Conservation (phyloP, 208 protist species). For the Trypanosoma caninum region DNA sequence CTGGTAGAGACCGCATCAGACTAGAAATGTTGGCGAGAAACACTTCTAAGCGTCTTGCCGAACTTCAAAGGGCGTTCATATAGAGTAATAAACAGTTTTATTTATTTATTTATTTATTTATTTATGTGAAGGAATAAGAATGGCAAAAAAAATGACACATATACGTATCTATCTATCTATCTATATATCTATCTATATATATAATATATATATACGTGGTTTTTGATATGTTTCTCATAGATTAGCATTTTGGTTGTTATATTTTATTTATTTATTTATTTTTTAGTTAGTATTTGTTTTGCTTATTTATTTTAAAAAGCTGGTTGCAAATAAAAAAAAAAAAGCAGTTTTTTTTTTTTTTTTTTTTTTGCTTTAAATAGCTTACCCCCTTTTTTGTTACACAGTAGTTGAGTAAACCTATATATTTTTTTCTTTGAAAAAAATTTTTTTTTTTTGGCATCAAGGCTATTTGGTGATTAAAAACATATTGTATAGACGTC, state of each 20-base stretch:
- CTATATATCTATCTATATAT: too few species aligned
- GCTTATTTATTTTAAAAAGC: not conserved
- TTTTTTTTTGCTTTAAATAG: too few species aligned
- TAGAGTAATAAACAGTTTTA: conserved; percentile 11
- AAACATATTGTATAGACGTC: too few species aligned
- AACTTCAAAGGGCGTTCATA: conserved; percentile 25
- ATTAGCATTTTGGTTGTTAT: not conserved
- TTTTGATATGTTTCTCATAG: not conserved
- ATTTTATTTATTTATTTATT: not conserved
- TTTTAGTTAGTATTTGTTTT: not conserved
- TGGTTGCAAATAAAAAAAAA: not conserved
- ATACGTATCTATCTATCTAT: not conserved
- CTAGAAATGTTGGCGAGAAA: conserved; percentile 18
- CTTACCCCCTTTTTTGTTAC: too few species aligned
- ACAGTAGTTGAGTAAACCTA: too few species aligned
- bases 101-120: not conserved
- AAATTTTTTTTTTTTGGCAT: too few species aligned
- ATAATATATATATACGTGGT: not conserved
- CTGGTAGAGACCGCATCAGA: conserved; percentile 15
- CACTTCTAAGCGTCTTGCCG: conserved; percentile 23
- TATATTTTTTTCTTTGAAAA: conserved; percentile 16
- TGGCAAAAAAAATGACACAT: not conserved
- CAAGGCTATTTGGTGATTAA: too few species aligned
- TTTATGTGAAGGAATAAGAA: not conserved
- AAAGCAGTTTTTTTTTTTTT: too few species aligned